Conservation (phyloP, 306 rosid genomes). For the Begonia loranthoides region DNA sequence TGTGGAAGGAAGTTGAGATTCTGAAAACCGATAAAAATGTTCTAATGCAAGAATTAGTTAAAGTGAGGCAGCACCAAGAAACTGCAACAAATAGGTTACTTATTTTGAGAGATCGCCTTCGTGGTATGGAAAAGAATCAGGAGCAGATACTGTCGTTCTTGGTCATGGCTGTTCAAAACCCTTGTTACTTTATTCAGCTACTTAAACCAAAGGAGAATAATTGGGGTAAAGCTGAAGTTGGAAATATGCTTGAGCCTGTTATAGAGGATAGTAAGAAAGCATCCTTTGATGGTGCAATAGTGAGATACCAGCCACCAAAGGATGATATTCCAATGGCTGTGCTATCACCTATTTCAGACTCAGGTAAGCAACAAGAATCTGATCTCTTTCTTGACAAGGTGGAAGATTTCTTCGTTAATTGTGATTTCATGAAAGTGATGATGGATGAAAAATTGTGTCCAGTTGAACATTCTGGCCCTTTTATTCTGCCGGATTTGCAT, state of each 20-base stretch:
- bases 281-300: constrained; percentile 43
- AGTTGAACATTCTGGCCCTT: constrained; percentile 39
- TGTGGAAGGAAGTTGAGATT: constrained; percentile 77
- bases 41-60: constrained; percentile 66
- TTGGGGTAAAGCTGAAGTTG: constrained; percentile 56
- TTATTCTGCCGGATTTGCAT: constrained; percentile 45
- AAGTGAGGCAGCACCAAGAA: constrained; percentile 77
- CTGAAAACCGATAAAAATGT: constrained; percentile 57
- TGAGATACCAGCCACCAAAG: constrained; percentile 52
- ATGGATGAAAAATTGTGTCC: constrained; percentile 58
- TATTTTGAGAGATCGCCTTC: constrained; percentile 46
- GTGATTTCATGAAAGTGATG: constrained; percentile 66
- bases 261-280: constrained; percentile 20
- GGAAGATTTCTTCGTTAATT: constrained; percentile 45
- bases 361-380: constrained; percentile 24
- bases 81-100: constrained; percentile 47
- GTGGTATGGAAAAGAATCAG: constrained; percentile 88
- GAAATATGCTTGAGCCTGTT: constrained; percentile 31
- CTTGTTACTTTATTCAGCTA: constrained; percentile 61
- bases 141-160: constrained; percentile 92
- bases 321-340: constrained; percentile 26
- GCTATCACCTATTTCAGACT: constrained; percentile 17
- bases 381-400: constrained; percentile 32
- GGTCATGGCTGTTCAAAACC: constrained; percentile 92
- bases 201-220: constrained; percentile 71